These are phyloP conservation scores for Dothistroma septosporum DNA, from an alignment of 2,329 filamentous ascomycete species.

Conservation along the genomic window DNA sequence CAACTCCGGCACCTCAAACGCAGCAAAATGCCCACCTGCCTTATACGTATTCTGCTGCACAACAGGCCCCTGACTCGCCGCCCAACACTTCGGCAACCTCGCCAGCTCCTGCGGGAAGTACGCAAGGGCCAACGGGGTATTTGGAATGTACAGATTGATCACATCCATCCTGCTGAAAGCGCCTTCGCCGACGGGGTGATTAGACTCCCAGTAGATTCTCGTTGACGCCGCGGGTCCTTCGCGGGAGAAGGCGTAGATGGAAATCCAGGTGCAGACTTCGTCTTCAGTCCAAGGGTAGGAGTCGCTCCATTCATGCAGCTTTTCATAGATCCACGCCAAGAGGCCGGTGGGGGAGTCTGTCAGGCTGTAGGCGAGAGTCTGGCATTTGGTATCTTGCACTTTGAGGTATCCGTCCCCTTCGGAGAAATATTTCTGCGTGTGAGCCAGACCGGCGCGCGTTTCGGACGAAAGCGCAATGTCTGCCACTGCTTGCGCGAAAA, in stretches of 20 bases:
- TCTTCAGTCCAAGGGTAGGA: slow-evolving; percentile 1
- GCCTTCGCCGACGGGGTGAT: slow-evolving; percentile 7
- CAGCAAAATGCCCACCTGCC: slow-evolving; percentile 14
- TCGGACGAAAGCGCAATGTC: background rate
- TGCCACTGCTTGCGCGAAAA: background rate
- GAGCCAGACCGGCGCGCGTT: background rate
- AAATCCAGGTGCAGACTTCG: slow-evolving; percentile 4
- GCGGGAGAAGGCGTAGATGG: slow-evolving; percentile 6
- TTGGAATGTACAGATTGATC: slow-evolving; percentile 11
- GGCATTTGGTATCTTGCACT: slow-evolving; percentile 2
- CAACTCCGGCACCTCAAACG: slow-evolving; percentile 12
- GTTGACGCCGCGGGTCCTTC: slow-evolving; percentile 9
- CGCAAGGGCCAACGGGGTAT: slow-evolving; percentile 6
- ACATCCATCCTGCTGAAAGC: slow-evolving; percentile 13
- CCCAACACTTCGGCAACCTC: slow-evolving; percentile 13
- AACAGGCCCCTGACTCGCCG: slow-evolving; percentile 10
- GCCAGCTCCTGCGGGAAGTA: slow-evolving; percentile 13
- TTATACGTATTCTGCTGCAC: slow-evolving; percentile 15
- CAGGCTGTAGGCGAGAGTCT: slow-evolving; percentile 1
- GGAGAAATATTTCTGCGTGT: background rate
- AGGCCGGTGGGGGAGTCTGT: slow-evolving; percentile 1
- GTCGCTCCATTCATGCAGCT: background rate
- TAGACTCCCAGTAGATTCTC: slow-evolving; percentile 13
- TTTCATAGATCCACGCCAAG: slow-evolving; percentile 3
- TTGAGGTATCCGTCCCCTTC: slow-evolving; percentile 2